Evolutionary conservation across 225 moss, liverwort and hornwort genomes (phyloP).

Genomic region (Polytrichum formosum): DNA sequence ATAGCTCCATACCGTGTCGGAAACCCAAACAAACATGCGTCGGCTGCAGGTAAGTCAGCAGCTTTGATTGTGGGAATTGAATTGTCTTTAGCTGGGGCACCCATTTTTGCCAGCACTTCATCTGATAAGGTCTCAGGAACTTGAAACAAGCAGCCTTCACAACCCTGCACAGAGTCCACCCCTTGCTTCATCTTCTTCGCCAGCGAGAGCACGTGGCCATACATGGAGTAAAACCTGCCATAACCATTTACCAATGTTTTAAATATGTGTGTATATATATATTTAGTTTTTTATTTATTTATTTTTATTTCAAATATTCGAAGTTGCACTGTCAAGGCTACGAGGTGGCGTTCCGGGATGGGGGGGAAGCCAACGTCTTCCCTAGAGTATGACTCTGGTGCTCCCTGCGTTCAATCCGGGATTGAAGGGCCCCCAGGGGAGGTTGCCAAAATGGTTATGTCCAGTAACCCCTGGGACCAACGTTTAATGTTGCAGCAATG

Average conservation of each 20-base stretch:
- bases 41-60: conserved; percentile 55
- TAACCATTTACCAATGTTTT: background rate
- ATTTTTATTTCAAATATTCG: too few relatives aligned
- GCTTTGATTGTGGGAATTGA: conserved; percentile 54
- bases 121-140: conserved; percentile 54
- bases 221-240: conserved; percentile 75
- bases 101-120: conserved; percentile 60
- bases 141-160: conserved; percentile 61
- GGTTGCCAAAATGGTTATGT: too few relatives aligned
- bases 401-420: too few relatives aligned
- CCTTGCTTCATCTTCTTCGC: conserved; percentile 83
- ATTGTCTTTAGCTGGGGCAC: conserved; percentile 57
- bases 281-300: too few relatives aligned
- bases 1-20: conserved; percentile 78
- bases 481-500: too few relatives aligned
- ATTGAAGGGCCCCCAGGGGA: too few relatives aligned
- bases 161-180: conserved; percentile 70
- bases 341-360: too few relatives aligned
- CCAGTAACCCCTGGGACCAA: too few relatives aligned
- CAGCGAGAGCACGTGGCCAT: conserved; percentile 65
- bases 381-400: too few relatives aligned
- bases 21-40: conserved; percentile 64
- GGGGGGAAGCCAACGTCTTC: too few relatives aligned
- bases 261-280: too few relatives aligned
- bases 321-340: too few relatives aligned